Base-by-base conservation (phyloP, 1,139 yeast genomes). In the Scheffersomyces quercinus region DNA sequence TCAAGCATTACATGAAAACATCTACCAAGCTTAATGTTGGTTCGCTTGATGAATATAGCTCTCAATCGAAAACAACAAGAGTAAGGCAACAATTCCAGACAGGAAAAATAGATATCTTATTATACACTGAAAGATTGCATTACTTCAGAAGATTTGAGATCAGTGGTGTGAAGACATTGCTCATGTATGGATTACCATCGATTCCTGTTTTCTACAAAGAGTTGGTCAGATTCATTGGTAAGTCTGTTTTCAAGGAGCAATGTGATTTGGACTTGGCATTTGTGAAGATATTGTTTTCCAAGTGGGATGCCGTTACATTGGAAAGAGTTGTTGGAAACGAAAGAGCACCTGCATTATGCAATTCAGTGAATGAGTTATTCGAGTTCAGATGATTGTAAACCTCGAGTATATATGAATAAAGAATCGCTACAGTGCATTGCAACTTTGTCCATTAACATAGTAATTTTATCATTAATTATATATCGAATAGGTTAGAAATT, bases 51-150 rank as follows among this genome's bases (percentile, higher is more conserved):
- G 99, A 93, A 65, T 93, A 93, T 64, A 76, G 95, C 3, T 67
- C 81, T 3, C 87, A 81, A 52, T 75, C 87, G 11, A 85, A 86
- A 46, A 63, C 89, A 34, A 81, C 91, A 1, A 75, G 88, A 43
- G 81, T 84, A 13, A 77, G 99, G 54, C 78, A 88, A 5, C 69
- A 75, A 33, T 93, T 93, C 59, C 71, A 71, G 8, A 67, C 70
- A 37, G 90, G 93, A 1, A 77, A 83, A 44, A 75, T 79, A 35
- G 87, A 88, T 55, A 77, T 91, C 29, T 62, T 95, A 67, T 64
- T 93, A 14, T 90, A 90, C 65, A 88, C 97, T 0, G 98, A 93
- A 57, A 85, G 99, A 74, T 72, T 91, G 62, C 99, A 93, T 61
- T 95, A 88, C 60, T 93, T 85, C 70, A 79, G 97, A 53, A 75